Evolutionary conservation across 768 basidiomycete species (phyloP).

Genomic region (Trametes meyenii): DNA sequence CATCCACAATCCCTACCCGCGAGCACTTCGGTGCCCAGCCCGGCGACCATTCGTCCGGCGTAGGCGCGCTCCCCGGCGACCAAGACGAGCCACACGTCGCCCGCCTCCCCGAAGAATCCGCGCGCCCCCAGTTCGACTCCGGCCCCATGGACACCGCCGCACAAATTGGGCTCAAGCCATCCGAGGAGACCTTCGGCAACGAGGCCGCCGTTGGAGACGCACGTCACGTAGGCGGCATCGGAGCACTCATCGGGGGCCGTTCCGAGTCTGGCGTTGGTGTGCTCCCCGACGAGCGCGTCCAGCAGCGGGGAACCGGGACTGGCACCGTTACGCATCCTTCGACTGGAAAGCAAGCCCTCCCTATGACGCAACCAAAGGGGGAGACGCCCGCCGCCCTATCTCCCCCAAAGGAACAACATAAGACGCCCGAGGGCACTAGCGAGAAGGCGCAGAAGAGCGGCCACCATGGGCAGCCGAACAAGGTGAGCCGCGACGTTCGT

Average conservation of each 20-base stretch:
- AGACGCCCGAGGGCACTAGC: background rate
- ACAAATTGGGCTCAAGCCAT: conserved; percentile 27
- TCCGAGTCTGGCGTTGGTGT: conserved; percentile 51
- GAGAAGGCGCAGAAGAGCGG: conserved; percentile 9
- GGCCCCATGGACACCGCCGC: conserved; percentile 7
- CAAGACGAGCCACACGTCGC: conserved; percentile 28
- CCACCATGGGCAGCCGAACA: conserved; percentile 12
- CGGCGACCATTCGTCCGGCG: conserved; percentile 24
- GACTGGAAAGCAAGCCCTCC: too few relatives aligned
- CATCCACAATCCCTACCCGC: conserved; percentile 22
- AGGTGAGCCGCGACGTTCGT: conserved; percentile 17
- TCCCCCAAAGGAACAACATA: background rate
- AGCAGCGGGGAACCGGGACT: conserved; percentile 2
- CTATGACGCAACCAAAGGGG: background rate
- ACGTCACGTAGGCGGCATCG: conserved; percentile 41
- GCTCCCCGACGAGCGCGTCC: conserved; percentile 46
- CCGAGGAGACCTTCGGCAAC: conserved; percentile 32
- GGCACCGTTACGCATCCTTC: background rate
- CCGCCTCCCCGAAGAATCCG: conserved; percentile 27
- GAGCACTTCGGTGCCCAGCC: conserved; percentile 23
- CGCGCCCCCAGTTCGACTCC: conserved; percentile 16
- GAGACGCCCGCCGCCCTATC: background rate
- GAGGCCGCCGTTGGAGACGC: conserved; percentile 37
- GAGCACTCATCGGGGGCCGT: conserved; percentile 48
- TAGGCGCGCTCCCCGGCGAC: conserved; percentile 29